Conservation (phyloP, 176 grass and related monocot species). For the Phoenix dactylifera region DNA sequence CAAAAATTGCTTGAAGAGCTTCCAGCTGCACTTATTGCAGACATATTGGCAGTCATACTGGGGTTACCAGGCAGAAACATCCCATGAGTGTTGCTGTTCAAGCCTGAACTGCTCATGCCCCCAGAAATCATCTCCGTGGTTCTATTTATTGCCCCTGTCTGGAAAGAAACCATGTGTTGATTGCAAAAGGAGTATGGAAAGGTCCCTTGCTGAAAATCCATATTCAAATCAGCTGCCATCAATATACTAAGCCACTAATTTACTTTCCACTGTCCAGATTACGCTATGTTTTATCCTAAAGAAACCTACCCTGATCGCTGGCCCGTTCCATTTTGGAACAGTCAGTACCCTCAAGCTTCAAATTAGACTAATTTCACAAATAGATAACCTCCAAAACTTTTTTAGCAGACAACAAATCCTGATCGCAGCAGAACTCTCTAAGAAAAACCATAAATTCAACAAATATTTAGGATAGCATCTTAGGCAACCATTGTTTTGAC, state of each 20-base stretch:
- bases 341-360: too few relatives aligned
- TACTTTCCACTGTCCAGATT: conserved; percentile 7
- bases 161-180: conserved; percentile 82
- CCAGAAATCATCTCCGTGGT: conserved; percentile 8
- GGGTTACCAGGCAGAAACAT: conserved; percentile 32
- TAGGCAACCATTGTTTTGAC: too few relatives aligned
- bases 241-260: neutral
- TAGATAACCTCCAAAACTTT: too few relatives aligned
- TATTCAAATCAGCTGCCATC: conserved; percentile 81
- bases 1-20: conserved; percentile 41
- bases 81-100: conserved; percentile 28
- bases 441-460: too few relatives aligned
- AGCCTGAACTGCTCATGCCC: conserved; percentile 36
- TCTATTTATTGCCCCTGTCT: conserved; percentile 29
- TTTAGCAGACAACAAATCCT: too few relatives aligned
- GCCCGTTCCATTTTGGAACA: too few relatives aligned
- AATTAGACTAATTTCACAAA: too few relatives aligned
- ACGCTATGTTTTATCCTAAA: neutral
- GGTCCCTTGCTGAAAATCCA: conserved; percentile 71
- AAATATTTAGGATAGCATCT: too few relatives aligned
- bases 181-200: conserved; percentile 46
- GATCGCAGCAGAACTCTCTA: too few relatives aligned
- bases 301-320: neutral
- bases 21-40: conserved; percentile 34
- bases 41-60: conserved; percentile 21